Conservation (phyloP, 179 eudicot species). For the Gypsophila paniculata region DNA sequence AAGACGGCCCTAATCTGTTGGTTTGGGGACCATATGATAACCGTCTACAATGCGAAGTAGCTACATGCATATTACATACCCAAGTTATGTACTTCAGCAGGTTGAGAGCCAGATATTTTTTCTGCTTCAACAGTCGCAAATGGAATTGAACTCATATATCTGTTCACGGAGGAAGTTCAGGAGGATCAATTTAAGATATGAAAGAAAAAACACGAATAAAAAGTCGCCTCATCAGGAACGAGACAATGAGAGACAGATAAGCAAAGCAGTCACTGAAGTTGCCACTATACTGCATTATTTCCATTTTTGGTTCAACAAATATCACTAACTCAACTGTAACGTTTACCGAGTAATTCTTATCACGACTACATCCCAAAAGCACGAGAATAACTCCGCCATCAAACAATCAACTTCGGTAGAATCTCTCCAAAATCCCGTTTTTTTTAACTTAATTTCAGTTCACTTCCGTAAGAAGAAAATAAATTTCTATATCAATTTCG, state of each 20-base stretch:
- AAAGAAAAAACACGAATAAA: background rate
- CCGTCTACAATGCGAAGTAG: background rate
- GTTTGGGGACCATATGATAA: background rate
- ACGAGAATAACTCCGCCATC: background rate
- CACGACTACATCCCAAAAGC: background rate
- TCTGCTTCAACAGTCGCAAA: conserved; percentile 81
- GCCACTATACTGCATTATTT: background rate
- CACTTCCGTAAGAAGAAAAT: background rate
- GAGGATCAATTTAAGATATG: background rate
- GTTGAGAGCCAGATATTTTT: conserved; percentile 69
- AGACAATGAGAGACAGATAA: background rate
- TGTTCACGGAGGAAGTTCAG: conserved; percentile 14
- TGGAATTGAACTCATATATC: conserved; percentile 47
- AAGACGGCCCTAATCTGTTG: background rate
- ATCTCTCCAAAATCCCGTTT: too few relatives aligned
- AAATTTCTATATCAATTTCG: background rate
- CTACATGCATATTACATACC: too few relatives aligned
- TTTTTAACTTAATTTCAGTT: too few relatives aligned
- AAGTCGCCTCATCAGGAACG: background rate
- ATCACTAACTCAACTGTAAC: background rate
- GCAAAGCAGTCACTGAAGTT: background rate
- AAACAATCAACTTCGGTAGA: background rate
- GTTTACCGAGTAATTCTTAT: background rate
- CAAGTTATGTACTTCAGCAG: conserved; percentile 85
- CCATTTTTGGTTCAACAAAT: background rate